These are phyloP conservation scores for Funneliformis mosseae DNA, from an alignment of 192 early-diverging fungal species.

Conservation along the genomic window DNA sequence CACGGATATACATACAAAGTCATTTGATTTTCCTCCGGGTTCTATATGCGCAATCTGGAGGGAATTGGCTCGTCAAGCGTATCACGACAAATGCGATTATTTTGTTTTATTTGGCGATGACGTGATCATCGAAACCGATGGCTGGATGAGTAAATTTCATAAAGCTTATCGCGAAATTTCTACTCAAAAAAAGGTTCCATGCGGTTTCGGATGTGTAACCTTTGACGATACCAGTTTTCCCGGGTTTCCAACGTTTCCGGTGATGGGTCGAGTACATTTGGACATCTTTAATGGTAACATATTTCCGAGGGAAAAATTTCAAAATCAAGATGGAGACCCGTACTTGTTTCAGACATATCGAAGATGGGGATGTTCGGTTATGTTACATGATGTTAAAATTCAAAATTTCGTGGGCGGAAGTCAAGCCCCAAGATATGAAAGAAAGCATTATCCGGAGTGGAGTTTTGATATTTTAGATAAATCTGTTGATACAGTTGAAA, in stretches of 20 bases:
- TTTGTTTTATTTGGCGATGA: constrained; percentile 26
- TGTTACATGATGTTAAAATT: background rate
- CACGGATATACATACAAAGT: background rate
- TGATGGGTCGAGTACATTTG: background rate
- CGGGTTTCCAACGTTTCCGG: constrained; percentile 25
- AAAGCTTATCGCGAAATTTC: constrained; percentile 6
- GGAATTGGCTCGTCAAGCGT: background rate
- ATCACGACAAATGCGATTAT: constrained; percentile 10
- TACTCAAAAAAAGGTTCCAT: constrained; percentile 15
- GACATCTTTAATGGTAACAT: constrained; percentile 19
- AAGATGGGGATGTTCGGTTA: constrained; percentile 6
- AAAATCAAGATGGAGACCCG: constrained; percentile 26
- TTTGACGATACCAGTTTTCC: constrained; percentile 5
- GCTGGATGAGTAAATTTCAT: background rate
- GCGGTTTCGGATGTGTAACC: constrained; percentile 5
- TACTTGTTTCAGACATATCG: constrained; percentile 24
- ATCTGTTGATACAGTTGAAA: background rate
- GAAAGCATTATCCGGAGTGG: background rate
- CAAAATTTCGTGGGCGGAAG: constrained; percentile 2
- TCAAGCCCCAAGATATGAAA: background rate
- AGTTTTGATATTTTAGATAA: background rate
- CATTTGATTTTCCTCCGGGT: background rate
- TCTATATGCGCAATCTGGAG: constrained; percentile 25
- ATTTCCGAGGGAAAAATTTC: background rate
- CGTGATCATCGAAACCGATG: background rate